A percentile compares a stretch with the other conserved stretches of the same genome.
Conservation (phyloP, 176 grass and related monocot genomes). For the Echinochloa phyllopogon region DNA sequence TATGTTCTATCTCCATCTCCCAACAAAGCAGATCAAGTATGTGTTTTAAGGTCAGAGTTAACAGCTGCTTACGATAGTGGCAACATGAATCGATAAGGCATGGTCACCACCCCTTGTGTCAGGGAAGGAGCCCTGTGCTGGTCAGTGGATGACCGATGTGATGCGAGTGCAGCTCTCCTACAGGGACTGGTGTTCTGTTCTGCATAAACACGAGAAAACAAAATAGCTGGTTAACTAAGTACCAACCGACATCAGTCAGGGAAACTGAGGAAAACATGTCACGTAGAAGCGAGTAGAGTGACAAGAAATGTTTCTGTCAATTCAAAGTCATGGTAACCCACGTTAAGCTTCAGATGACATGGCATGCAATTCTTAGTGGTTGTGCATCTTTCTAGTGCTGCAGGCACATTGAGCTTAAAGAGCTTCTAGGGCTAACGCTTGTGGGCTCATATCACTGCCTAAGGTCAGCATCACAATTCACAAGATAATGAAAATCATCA, state of each 20-base stretch:
- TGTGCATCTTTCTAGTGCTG: conserved; percentile 5
- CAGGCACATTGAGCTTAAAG: background rate
- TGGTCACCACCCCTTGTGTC: conserved; percentile 14
- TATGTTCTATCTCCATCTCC: conserved; percentile 24
- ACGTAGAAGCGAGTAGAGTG: background rate
- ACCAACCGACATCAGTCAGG: background rate
- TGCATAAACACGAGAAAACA: conserved; percentile 17
- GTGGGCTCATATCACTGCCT: background rate
- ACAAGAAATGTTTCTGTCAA: conserved; percentile 21
- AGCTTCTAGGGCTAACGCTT: conserved; percentile 6
- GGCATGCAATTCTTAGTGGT: background rate
- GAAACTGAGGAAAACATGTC: conserved; percentile 11
- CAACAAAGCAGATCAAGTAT: conserved; percentile 26
- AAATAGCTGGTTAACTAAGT: conserved; percentile 10
- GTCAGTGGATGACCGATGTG: conserved; percentile 25
- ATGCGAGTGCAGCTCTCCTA: conserved; percentile 24
- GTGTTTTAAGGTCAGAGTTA: conserved; percentile 46
- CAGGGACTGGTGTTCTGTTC: conserved; percentile 34
- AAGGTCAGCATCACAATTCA: background rate
- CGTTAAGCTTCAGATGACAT: background rate
- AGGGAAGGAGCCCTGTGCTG: conserved; percentile 33
- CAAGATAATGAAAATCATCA: background rate
- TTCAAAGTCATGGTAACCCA: conserved; percentile 22
- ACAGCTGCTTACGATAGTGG: conserved; percentile 43
- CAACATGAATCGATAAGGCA: conserved; percentile 17